Base-by-base conservation (phyloP, 805 yeast species). In the Metschnikowia aberdeeniae region DNA sequence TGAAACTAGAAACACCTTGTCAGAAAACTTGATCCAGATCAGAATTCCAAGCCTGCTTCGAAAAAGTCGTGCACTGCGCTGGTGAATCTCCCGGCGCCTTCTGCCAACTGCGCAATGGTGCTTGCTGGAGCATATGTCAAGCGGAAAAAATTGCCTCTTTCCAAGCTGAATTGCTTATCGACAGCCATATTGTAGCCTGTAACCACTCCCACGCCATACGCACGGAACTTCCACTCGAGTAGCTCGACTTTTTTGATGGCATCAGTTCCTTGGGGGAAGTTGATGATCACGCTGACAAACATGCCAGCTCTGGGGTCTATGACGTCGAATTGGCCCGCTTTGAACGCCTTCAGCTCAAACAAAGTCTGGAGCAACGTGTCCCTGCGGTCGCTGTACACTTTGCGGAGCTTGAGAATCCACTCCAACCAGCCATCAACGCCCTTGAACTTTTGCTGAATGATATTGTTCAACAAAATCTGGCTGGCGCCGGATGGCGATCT, bases 341-440 rank as follows among this genome's bases (percentile, higher is more conserved):
- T 44, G 44, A 40, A 49, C 1, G 62, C 63, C 17, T 54, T 36
- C 41, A 60, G 59, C 34, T 54, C 45, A 36, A 43, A 45, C 30
- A 60, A 37, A 12, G 44, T 36, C 31, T 46, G 43, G 34, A 60
- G 49, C 37, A 59, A 44, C 4, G 66, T 58, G 45, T 76, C 64
- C 55, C 75, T 64, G 49, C 81, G 64, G 42, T 64, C 70, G 4
- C 72, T 58, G 51, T 77, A 78, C 5, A 71, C 64, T 6, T 61
- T 62, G 36, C 81, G 73, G 43, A 78, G 67, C 53, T 74, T 70
- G 56, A 70, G 66, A 31, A 74, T 66, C 81, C 80, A 76, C 36
- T 60, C 46, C 13, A 75, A 50, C 76, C 77, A 76, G 2, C 79
- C 77, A 37, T 48, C 54, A 4, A 53, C 48, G n/a, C 56, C 56